Percentiles rank a stretch among this genome's conserved stretches.
These are phyloP conservation scores for Wickerhamomyces chambardii DNA, from an alignment of 805 yeast genomes.

Conservation along the genomic window DNA sequence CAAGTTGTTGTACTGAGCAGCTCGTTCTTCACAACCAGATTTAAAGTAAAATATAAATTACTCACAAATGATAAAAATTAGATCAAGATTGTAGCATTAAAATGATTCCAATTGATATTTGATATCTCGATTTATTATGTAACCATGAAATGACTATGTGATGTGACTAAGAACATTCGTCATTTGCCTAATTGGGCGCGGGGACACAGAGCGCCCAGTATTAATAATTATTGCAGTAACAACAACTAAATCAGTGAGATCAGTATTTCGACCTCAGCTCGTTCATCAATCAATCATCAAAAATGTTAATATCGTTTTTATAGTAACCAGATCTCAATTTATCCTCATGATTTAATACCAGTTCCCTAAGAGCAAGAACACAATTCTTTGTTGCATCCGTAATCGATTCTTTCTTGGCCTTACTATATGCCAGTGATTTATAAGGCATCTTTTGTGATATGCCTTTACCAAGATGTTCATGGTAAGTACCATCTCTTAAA, in stretches of 20 bases:
- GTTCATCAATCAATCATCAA: conserved; percentile 8
- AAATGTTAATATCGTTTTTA: conserved; percentile 17
- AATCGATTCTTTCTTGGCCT: conserved; percentile 79
- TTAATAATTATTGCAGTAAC: too few species aligned
- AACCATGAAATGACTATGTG: too few species aligned
- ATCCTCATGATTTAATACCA: conserved; percentile 27
- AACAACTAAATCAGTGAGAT: not conserved
- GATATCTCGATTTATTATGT: too few species aligned
- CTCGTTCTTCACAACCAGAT: too few species aligned
- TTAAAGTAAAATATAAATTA: too few species aligned
- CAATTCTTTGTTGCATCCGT: conserved; percentile 79
- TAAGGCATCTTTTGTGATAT: conserved; percentile 51
- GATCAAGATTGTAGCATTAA: too few species aligned
- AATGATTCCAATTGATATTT: too few species aligned
- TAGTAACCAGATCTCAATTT: conserved; percentile 24
- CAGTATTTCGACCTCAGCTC: not conserved
- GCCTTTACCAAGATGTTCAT: conserved; percentile 74
- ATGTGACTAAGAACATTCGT: too few species aligned
- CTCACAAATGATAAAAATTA: too few species aligned
- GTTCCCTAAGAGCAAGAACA: conserved; percentile 70
- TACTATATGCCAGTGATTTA: conserved; percentile 67
- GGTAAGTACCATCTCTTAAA: conserved; percentile 73
- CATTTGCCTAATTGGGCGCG: too few species aligned
- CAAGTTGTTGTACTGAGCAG: too few species aligned
- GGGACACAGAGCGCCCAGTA: too few species aligned